Evolutionary conservation across 2,329 filamentous ascomycete species (phyloP), one percentile per base, ranked within the genome.

Genomic region (Fusarium luffae): DNA sequence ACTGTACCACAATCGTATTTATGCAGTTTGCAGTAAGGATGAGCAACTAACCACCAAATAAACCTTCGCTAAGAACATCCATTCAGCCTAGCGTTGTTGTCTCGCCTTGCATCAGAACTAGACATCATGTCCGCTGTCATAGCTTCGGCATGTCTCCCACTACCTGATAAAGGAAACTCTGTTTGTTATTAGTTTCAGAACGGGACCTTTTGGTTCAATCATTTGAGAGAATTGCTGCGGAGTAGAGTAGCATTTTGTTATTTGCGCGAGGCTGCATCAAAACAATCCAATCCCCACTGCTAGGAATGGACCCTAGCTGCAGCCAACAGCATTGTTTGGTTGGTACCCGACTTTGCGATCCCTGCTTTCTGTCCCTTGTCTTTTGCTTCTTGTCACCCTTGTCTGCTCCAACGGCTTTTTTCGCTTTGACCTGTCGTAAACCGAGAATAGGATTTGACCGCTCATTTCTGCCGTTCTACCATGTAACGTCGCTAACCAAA

Each of bases 391-490:
- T 2, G 34, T 37, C 34, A 37, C 34, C 34, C 34, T 37, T 37
- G 34, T 11, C 5, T 23, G 12, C 18, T 49, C 37, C 34, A 66
- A 66, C 63, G 61, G 54, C 48, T 66, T 66, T 66, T 65, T 25
- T 66, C 47, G 10, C 19, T 48, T 52, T 42, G 52, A 18, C 52
- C 40, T 63, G 25, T 25, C 37, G 14, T 42, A 34, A 54, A 54
- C 28, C 61, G 63, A 66, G 47, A 66, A 49, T 27, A 46, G 30
- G 18, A 66, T 41, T 11, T 41, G 49, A 66, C 63, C 63, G 63
- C 63, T 66, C 47, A 66, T 66, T 66, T 66, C 63, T 66, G 63
- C 63, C 63, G 42, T 28, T 43, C 28, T 60, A 14, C 63, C 42
- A 66, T 66, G 63, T 66, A 66, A 66, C 54, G 23, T 61, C 63